Conservation (phyloP, 1,284 basidiomycete genomes). For the Ceratobasidium sp. region DNA sequence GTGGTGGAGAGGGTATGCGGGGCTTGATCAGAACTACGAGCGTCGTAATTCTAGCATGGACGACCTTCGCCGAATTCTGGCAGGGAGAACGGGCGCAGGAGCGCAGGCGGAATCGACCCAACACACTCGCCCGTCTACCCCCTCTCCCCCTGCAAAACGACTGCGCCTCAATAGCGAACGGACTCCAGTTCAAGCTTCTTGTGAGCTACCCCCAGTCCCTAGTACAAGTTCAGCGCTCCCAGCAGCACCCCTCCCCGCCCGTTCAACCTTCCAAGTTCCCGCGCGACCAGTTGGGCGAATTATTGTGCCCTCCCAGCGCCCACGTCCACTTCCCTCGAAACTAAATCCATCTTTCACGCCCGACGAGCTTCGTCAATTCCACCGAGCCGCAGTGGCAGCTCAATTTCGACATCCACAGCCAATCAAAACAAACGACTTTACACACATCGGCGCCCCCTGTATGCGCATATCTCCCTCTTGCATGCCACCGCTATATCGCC, state of each 20-base stretch:
- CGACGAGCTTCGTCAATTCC: background rate
- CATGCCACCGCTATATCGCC: background rate
- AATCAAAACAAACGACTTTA: background rate
- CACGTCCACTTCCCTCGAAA: background rate
- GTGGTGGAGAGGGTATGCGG: background rate
- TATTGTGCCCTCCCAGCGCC: constrained; percentile 5
- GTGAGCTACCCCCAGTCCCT: background rate
- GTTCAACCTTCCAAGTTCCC: background rate
- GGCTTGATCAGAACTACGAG: constrained; percentile 24
- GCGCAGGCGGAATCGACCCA: background rate
- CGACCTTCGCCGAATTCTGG: background rate
- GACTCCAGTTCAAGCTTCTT: background rate
- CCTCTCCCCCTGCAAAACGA: background rate
- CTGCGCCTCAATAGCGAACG: background rate
- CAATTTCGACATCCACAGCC: background rate
- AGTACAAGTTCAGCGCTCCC: background rate
- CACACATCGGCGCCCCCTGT: background rate
- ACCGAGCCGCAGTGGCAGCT: background rate
- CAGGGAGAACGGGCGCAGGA: background rate
- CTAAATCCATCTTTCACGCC: background rate
- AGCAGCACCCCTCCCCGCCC: background rate
- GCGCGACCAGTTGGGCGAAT: constrained; percentile 1
- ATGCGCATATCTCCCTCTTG: background rate
- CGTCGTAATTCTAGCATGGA: constrained; percentile 3
- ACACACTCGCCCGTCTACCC: background rate